Conservation (phyloP, 495 filamentous ascomycete genomes). For the Penicillium pulvis region DNA sequence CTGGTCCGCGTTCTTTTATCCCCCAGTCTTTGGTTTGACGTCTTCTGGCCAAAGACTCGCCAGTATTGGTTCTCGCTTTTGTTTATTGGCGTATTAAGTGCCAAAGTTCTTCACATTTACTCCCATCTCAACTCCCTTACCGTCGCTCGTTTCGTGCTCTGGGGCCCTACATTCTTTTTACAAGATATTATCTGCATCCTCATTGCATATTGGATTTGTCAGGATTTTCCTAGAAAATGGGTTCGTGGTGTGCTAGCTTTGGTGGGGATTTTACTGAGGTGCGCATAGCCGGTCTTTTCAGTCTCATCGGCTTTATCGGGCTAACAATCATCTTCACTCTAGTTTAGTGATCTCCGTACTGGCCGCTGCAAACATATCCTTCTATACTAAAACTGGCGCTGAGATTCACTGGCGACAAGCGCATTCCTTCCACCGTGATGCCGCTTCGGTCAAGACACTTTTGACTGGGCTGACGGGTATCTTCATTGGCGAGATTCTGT, state of each 20-base stretch:
- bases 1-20: slow-evolving; percentile 20
- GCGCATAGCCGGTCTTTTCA: not conserved
- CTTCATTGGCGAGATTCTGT: slow-evolving; percentile 24
- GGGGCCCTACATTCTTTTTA: slow-evolving; percentile 42
- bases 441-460: slow-evolving; percentile 27
- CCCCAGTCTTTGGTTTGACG: slow-evolving; percentile 29
- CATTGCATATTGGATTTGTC: slow-evolving; percentile 27
- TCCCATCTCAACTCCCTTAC: slow-evolving; percentile 40
- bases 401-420: slow-evolving; percentile 39
- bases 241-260: slow-evolving; percentile 22
- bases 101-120: slow-evolving; percentile 43
- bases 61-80: slow-evolving; percentile 40
- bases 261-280: slow-evolving; percentile 33
- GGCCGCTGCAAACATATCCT: slow-evolving; percentile 34
- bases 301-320: too few relatives aligned
- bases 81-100: slow-evolving; percentile 35
- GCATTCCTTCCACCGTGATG: slow-evolving; percentile 29
- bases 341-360: slow-evolving; percentile 28
- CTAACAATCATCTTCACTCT: not conserved
- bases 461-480: slow-evolving; percentile 27
- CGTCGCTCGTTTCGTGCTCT: slow-evolving; percentile 32
- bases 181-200: slow-evolving; percentile 40
- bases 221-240: slow-evolving; percentile 28
- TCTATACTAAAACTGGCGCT: slow-evolving; percentile 31
- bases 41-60: slow-evolving; percentile 36